Evolutionary conservation across 176 grass and related monocot species (phyloP), one percentile per base, ranked within the genome.

Genomic region (Oryza nivara): DNA sequence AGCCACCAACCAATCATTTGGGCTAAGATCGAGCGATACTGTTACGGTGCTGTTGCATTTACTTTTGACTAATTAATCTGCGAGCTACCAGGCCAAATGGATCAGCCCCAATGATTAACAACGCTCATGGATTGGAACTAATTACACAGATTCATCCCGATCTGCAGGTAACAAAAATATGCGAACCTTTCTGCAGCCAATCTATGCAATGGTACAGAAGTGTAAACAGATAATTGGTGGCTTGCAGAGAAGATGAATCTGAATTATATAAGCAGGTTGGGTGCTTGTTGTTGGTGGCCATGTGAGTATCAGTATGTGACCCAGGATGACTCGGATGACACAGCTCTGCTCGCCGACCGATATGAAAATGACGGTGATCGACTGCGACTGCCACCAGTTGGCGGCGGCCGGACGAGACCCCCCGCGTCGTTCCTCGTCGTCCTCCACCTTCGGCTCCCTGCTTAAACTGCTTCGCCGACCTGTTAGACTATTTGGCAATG

Each of bases 1-100:
- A 70, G 36, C 7, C 36, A 11, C 4, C 65, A 77, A 14, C 2
- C 67, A 78, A 85, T 85, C 38, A 78, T 84, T 28, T 41, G 40
- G 9, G 47, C 17, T 3, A 44, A 52, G 25, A 67, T 63, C 9
- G 2, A 63, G 2, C 14, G n/a, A 63, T 82, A 64, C 68, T 25
- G 0, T 34, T 69, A 48, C 30, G 58, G n/a, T 67, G n/a, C n/a
- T 56, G 47, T 23, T 74, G 11, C 47, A 17, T 12, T 35, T 73
- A 23, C 58, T 63, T 63, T 63, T 23, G 58, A 63, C 8, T 23
- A 23, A 63, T 8, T 23, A 23, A 63, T 63, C 58, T 22, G 58
- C 58, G 19, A 22, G 56, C 19, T 60, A 60, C 19, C 19, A 6
- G 8, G n/a, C 58, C 58, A 23, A 63, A 63, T 63, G 58, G 58